These are phyloP conservation scores for Lagenidium giganteum DNA, from an alignment of 352 stramenopile species.

Conservation along the genomic window DNA sequence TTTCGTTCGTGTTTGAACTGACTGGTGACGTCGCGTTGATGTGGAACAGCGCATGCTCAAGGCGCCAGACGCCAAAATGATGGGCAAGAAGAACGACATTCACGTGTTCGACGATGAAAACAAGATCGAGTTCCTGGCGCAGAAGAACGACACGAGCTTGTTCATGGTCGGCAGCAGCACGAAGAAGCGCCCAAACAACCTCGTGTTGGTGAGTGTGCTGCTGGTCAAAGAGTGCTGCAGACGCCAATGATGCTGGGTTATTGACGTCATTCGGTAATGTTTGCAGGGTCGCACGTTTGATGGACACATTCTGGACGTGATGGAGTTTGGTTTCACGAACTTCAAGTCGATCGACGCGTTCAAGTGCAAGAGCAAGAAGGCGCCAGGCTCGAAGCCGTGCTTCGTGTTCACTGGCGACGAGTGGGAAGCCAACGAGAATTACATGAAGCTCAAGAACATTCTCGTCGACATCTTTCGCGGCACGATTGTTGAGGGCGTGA, in stretches of 20 bases:
- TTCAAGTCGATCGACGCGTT: conserved; percentile 95
- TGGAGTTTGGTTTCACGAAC: conserved; percentile 95
- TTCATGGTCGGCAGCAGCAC: conserved; percentile 96
- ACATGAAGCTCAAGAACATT: conserved; percentile 93
- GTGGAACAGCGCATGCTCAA: conserved; percentile 75
- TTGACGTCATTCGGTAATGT: neutral
- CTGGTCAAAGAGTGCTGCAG: neutral
- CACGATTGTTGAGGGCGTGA: conserved; percentile 93
- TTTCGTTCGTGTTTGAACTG: neutral
- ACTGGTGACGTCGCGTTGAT: neutral
- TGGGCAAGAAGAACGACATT: conserved; percentile 93
- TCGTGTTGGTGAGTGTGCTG: conserved; percentile 77
- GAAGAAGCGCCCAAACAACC: conserved; percentile 99
- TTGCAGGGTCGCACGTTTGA: conserved; percentile 94
- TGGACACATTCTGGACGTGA: conserved; percentile 97
- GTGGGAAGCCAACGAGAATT: conserved; percentile 90
- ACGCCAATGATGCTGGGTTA: neutral
- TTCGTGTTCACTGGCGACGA: conserved; percentile 95
- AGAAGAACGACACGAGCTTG: conserved; percentile 97
- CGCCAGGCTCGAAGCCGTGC: conserved; percentile 93
- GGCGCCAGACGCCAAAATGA: conserved; percentile 82
- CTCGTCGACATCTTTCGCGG: conserved; percentile 97
- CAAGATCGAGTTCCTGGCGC: conserved; percentile 90
- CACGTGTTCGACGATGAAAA: conserved; percentile 93
- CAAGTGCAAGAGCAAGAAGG: conserved; percentile 88